Conservation (phyloP, 768 basidiomycete species). For the Rhodosporidiobolus sp. region DNA sequence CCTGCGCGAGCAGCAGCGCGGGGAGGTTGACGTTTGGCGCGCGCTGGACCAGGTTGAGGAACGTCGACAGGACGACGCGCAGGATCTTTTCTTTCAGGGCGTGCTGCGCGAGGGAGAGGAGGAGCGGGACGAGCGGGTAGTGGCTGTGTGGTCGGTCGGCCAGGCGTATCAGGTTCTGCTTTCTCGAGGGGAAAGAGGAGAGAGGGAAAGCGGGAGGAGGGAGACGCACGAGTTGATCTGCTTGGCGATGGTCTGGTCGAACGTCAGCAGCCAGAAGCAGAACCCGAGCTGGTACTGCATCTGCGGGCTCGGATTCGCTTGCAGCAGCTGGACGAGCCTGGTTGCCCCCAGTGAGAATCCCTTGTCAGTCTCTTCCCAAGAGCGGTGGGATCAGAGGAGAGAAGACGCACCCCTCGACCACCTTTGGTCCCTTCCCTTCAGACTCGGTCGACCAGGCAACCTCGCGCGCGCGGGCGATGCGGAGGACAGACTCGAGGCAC, state of each 20-base stretch:
- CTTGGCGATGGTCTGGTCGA: conserved; percentile 78
- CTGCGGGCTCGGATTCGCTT: conserved; percentile 73
- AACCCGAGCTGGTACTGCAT: conserved; percentile 92
- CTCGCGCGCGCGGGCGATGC: conserved; percentile 72
- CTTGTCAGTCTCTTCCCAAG: conserved; percentile 11
- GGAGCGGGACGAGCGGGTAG: conserved; percentile 80
- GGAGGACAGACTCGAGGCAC: conserved; percentile 77
- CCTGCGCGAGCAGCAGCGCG: conserved; percentile 82
- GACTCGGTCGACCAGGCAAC: conserved; percentile 85
- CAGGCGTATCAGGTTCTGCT: accelerated
- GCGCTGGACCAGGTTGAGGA: conserved; percentile 87
- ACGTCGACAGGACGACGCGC: conserved; percentile 85
- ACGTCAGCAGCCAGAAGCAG: conserved; percentile 90
- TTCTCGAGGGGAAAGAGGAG: not conserved
- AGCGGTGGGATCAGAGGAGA: too few relatives aligned
- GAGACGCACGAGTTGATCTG: conserved; percentile 74
- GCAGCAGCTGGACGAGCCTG: conserved; percentile 79
- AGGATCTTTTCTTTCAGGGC: conserved; percentile 97
- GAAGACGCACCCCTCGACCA: conserved; percentile 48
- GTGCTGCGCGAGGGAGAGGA: conserved; percentile 76
- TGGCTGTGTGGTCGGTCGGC: conserved; percentile 56
- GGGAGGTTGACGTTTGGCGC: conserved; percentile 85
- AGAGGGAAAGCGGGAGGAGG: not conserved
- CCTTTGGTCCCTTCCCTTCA: conserved; percentile 55
- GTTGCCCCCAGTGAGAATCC: not conserved